Evolutionary conservation across 192 early-diverging fungal species (phyloP).

Genomic region (Backusella morwellensis): DNA sequence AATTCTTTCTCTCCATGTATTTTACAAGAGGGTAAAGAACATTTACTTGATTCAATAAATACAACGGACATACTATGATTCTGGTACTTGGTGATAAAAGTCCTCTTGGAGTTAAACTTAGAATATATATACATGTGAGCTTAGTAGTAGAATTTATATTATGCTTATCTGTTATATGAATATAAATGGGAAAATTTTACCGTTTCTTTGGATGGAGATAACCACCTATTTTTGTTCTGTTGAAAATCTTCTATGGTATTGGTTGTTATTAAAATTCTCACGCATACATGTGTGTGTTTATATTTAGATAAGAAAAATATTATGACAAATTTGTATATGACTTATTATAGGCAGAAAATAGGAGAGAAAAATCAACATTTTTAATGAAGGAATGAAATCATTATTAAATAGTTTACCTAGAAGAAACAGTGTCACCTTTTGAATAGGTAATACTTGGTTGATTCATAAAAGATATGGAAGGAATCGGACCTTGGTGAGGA

Average conservation of each 20-base stretch:
- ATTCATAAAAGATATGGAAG: background rate
- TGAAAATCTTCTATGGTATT: no score
- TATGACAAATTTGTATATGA: no score
- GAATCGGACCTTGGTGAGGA: background rate
- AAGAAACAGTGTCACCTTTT: background rate
- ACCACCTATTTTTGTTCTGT: background rate
- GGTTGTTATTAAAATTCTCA: no score
- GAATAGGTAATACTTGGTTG: background rate
- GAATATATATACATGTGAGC: background rate
- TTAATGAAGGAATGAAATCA: background rate
- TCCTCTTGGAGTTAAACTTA: background rate
- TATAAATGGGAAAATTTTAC: background rate
- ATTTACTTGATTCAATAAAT: no score
- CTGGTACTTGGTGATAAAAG: background rate
- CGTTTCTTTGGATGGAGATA: background rate
- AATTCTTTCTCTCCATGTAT: no score
- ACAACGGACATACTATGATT: background rate
- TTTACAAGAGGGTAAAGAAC: no score
- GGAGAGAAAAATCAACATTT: background rate
- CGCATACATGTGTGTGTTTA: no score
- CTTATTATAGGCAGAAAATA: background rate
- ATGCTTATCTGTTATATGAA: background rate
- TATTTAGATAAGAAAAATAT: no score
- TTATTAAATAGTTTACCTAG: background rate
- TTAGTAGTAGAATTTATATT: background rate